phyloP scores from a whole-genome alignment of 805 yeast genomes.

The Ogataea degrootiae region DNA sequence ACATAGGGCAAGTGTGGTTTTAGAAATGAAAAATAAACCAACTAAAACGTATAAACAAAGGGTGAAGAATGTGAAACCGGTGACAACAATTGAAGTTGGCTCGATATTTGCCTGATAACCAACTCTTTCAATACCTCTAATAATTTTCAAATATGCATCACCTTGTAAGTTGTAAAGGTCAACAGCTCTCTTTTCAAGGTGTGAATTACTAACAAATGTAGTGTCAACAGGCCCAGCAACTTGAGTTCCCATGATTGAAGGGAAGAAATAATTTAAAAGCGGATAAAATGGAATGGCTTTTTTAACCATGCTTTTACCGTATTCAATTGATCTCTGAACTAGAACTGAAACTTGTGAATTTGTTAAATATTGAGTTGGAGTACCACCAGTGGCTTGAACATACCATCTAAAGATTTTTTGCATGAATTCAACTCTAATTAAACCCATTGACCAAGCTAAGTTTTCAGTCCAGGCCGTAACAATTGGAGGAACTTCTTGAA shows the following conservation, averaged over 20 bases:
- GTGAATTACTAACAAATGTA: constrained; percentile 3
- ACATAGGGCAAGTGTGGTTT: constrained; percentile 43
- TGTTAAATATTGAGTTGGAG: constrained; percentile 64
- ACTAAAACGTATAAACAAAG: constrained; percentile 70
- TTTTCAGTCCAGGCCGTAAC: constrained; percentile 92
- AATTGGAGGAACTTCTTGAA: constrained; percentile 84
- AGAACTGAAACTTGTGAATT: constrained; percentile 61
- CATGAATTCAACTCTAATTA: constrained; percentile 75
- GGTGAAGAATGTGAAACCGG: constrained; percentile 84
- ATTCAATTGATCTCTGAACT: constrained; percentile 60
- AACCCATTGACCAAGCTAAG: constrained; percentile 92
- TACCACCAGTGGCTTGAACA: constrained; percentile 84
- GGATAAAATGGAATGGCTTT: constrained; percentile 16
- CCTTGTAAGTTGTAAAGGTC: constrained; percentile 41
- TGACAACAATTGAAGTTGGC: constrained; percentile 74
- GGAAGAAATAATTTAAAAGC: constrained; percentile 13
- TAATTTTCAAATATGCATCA: constrained; percentile 55
- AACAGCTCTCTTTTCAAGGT: constrained; percentile 13
- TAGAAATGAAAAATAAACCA: constrained; percentile 51
- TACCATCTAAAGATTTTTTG: constrained; percentile 83
- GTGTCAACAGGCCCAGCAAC: background rate
- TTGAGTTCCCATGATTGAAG: constrained; percentile 6
- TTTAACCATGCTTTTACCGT: constrained; percentile 8
- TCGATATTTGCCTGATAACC: constrained; percentile 77
- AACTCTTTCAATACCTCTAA: constrained; percentile 83